phyloP scores from a whole-genome alignment of 306 rosid species.

The Pterocarpus macrocarpus region DNA sequence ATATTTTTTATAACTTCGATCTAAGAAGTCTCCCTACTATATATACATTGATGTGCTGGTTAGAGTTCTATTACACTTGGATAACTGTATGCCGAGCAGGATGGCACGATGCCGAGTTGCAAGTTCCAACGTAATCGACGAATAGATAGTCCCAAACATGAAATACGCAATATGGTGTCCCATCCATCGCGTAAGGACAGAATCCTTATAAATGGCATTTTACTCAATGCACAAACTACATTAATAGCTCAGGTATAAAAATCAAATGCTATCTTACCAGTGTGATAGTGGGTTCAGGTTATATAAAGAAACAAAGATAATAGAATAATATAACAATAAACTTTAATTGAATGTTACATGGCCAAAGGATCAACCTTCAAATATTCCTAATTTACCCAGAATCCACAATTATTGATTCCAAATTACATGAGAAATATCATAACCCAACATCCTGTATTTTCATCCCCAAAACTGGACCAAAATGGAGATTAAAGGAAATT shows the following conservation, averaged over 20 bases:
- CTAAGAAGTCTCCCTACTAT: background rate
- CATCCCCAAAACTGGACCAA: constrained; percentile 73
- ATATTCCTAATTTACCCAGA: constrained; percentile 48
- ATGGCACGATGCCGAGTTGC: constrained; percentile 15
- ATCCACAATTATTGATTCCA: constrained; percentile 53
- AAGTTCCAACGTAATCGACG: background rate
- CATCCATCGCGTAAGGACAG: background rate
- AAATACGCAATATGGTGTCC: background rate
- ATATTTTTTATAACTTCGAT: background rate
- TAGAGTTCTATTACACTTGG: background rate
- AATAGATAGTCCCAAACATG: background rate
- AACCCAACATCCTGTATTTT: constrained; percentile 51
- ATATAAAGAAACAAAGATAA: constrained; percentile 24
- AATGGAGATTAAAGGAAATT: constrained; percentile 51
- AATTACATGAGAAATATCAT: constrained; percentile 56
- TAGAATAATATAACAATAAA: constrained; percentile 50
- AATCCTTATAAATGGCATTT: constrained; percentile 13
- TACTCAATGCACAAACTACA: background rate
- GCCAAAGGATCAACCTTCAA: constrained; percentile 56
- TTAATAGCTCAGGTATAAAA: background rate
- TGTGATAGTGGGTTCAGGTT: background rate
- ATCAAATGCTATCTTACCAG: background rate
- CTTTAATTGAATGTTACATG: constrained; percentile 57
- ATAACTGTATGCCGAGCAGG: background rate
- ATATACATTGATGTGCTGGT: background rate